Evolutionary conservation across 192 early-diverging fungal species (phyloP).

Genomic region (Helicostylum pulchrum): DNA sequence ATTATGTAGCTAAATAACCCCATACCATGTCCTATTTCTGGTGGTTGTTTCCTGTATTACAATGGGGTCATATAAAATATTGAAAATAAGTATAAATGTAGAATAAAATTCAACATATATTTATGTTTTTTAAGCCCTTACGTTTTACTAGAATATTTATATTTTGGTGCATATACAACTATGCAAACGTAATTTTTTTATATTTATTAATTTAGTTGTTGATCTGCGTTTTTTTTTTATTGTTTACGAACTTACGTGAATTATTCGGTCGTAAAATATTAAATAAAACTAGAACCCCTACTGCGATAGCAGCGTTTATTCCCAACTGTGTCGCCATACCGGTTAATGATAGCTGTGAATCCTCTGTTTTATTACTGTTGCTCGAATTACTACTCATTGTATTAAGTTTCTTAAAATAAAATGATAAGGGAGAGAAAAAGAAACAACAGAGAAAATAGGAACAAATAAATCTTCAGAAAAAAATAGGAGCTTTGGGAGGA

Average conservation of each 20-base stretch:
- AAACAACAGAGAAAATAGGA: not conserved
- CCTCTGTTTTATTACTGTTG: not conserved
- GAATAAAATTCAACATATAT: not conserved
- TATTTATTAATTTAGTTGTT: not conserved
- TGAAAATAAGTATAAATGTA: slow-evolving; percentile 1
- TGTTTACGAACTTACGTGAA: slow-evolving; percentile 47
- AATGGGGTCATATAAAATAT: not conserved
- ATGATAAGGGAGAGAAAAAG: not conserved
- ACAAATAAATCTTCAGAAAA: not conserved
- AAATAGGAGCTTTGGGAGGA: not conserved
- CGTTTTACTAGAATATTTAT: slow-evolving; percentile 38
- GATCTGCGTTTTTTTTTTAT: not conserved
- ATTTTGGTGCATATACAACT: slow-evolving; percentile 50
- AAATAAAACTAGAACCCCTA: slow-evolving; percentile 54
- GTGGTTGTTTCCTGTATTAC: slow-evolving; percentile 52
- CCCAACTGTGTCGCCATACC: slow-evolving; percentile 60
- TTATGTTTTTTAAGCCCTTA: slow-evolving; percentile 21
- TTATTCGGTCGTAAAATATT: slow-evolving; percentile 57
- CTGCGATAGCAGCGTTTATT: slow-evolving; percentile 54
- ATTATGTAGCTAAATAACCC: no score
- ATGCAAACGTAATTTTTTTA: not conserved
- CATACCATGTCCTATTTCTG: slow-evolving; percentile 54
- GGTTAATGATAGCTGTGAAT: slow-evolving; percentile 23
- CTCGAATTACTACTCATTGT: not conserved
- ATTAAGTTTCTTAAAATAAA: not conserved